phyloP scores from a whole-genome alignment of 2,329 filamentous ascomycete genomes.

The Xylariales sp. region DNA sequence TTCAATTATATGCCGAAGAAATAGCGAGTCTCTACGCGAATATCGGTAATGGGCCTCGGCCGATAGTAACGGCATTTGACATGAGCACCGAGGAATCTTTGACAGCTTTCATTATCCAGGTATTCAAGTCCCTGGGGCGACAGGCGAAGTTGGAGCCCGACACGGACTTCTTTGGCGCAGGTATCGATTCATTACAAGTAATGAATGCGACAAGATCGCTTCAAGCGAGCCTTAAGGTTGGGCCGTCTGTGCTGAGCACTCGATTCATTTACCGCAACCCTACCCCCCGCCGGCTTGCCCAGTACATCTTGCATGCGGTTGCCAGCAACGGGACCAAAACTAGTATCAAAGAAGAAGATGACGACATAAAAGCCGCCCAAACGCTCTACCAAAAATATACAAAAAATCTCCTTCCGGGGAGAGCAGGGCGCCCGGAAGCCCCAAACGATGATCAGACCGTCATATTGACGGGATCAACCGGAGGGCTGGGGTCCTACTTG shows the following conservation, averaged over 20 bases:
- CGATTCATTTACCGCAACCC: slow-evolving; percentile 33
- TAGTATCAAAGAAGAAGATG: slow-evolving; percentile 21
- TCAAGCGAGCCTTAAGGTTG: slow-evolving; percentile 11
- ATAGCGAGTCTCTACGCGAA: slow-evolving; percentile 54
- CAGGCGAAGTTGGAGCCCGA: slow-evolving; percentile 41
- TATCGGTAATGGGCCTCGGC: slow-evolving; percentile 34
- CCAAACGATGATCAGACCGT: slow-evolving; percentile 45
- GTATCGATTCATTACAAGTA: slow-evolving; percentile 56
- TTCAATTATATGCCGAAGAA: slow-evolving; percentile 53
- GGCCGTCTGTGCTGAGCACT: slow-evolving; percentile 10
- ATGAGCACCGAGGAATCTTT: slow-evolving; percentile 41
- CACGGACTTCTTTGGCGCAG: slow-evolving; percentile 54
- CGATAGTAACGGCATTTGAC: slow-evolving; percentile 39
- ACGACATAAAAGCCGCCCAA: slow-evolving; percentile 32
- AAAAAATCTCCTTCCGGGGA: slow-evolving; percentile 41
- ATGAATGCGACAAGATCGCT: slow-evolving; percentile 41
- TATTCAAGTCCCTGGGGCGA: slow-evolving; percentile 35
- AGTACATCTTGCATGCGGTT: slow-evolving; percentile 34
- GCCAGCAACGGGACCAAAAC: slow-evolving; percentile 3
- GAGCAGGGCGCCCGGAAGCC: slow-evolving; percentile 42
- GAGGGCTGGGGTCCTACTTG: slow-evolving; percentile 55
- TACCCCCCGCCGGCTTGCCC: slow-evolving; percentile 45
- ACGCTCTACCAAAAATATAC: slow-evolving; percentile 48
- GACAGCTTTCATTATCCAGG: slow-evolving; percentile 41
- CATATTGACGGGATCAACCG: slow-evolving; percentile 55